Evolutionary conservation across 2,329 filamentous ascomycete species (phyloP), one percentile per base, ranked within the genome.

Genomic region (Nothophoma quercina): DNA sequence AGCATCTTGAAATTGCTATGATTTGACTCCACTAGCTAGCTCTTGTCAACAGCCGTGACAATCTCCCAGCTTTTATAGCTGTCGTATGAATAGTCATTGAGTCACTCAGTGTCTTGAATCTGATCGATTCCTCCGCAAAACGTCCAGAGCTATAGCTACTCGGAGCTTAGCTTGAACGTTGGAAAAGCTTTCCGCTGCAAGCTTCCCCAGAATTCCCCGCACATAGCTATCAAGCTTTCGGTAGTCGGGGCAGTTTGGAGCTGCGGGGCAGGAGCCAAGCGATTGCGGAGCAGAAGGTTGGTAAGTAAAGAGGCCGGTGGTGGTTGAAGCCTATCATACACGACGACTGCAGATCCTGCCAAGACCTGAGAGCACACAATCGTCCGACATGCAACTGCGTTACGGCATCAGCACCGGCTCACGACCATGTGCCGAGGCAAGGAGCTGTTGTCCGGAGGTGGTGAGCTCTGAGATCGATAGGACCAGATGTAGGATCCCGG

Each of bases 101-200:
- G 15, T 39, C 33, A 26, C 12, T 22, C 7, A 36, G 15, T 16
- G 18, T 16, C 1, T 22, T 26, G 18, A 25, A 5, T 2, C 12
- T 15, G 4, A 25, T 16, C 32, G 19, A 12, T 19, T 26, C 33
- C 23, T 39, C 43, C 25, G 32, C 5, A 22, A 13, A 16, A n/a
- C 2, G 10, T 10, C 26, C 21, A 43, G 30, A n/a, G 10, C 25
- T 32, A 15, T 19, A 16, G n/a, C 32, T 18, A 9, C n/a, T 38
- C 18, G 23, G 38, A 33, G 32, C 21, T 35, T 53, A 43, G 42
- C 25, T 38, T 30, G 25, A 26, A 25, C 15, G 19, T 38, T 36
- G 49, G 48, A 51, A 51, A 51, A 51, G 48, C 48, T 51, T 45
- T 51, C 48, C 48, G 41, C 28, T 45, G 41, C 48, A 45, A 19